phyloP scores from a whole-genome alignment of 345 rosid genomes.

The Arabidopsis arenosa region DNA sequence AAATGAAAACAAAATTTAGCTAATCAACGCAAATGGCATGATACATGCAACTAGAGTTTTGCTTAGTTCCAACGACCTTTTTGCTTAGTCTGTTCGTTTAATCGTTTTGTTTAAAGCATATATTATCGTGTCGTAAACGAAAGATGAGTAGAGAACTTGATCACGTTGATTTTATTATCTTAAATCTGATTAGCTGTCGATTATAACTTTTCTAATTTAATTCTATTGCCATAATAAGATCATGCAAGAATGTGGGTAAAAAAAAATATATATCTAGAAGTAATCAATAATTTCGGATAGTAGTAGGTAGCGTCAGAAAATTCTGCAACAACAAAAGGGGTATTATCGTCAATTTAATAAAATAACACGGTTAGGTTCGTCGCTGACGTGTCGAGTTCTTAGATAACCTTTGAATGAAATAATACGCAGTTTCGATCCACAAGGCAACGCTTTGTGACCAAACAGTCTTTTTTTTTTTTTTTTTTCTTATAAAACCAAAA shows the following conservation, averaged over 20 bases:
- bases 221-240: constrained; percentile 19
- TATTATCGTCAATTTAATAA: constrained; percentile 1
- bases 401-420: constrained; percentile 36
- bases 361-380: constrained; percentile 44
- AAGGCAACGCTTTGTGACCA: constrained; percentile 49
- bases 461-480: constrained; percentile 30
- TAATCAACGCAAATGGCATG: constrained; percentile 8
- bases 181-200: constrained; percentile 20
- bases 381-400: constrained; percentile 42
- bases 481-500: not conserved
- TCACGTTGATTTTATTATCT: constrained; percentile 22
- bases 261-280: constrained; percentile 14
- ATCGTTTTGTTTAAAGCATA: too few species aligned
- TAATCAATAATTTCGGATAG: constrained; percentile 14
- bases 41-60: not conserved
- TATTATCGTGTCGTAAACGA: constrained; percentile 8
- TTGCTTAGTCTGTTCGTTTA: too few species aligned
- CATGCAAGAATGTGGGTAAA: constrained; percentile 39
- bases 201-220: not conserved
- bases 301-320: constrained; percentile 40
- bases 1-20: not conserved
- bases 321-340: constrained; percentile 15
- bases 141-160: constrained; percentile 24
- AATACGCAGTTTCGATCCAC: constrained; percentile 31
- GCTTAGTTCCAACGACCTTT: not conserved